Evolutionary conservation across 1,284 basidiomycete genomes (phyloP).

Genomic region (Ustilago loliicola): DNA sequence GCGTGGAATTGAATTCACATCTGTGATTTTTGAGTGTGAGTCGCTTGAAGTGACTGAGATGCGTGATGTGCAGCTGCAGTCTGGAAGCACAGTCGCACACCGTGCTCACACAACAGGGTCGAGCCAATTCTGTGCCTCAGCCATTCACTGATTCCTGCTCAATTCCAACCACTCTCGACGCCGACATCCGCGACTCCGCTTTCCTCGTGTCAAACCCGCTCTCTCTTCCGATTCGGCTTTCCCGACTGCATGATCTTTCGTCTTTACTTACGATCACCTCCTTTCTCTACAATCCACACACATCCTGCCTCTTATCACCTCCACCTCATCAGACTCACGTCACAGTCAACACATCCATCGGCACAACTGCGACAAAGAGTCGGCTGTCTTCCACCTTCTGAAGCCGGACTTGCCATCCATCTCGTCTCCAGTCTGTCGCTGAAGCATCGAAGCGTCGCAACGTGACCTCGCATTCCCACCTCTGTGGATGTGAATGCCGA

Average conservation of each 20-base stretch:
- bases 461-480: background rate
- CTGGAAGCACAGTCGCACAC: background rate
- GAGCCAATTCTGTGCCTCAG: too few species aligned
- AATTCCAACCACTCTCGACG: background rate
- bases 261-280: background rate
- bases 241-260: background rate
- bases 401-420: too few species aligned
- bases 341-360: background rate
- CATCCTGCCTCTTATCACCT: background rate
- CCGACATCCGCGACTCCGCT: background rate
- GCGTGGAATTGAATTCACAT: background rate
- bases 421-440: too few species aligned
- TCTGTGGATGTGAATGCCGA: conserved; percentile 1
- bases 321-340: background rate
- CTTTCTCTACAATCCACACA: background rate
- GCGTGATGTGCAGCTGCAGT: background rate
- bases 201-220: background rate
- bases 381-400: background rate
- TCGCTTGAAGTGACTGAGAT: background rate
- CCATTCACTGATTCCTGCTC: background rate
- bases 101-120: background rate
- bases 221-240: background rate
- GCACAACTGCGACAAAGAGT: background rate
- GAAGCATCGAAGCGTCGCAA: background rate
- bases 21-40: background rate